Evolutionary conservation across 2,329 filamentous ascomycete genomes (phyloP), one percentile per base, ranked within the genome.

Genomic region (Exophiala viscosa): DNA sequence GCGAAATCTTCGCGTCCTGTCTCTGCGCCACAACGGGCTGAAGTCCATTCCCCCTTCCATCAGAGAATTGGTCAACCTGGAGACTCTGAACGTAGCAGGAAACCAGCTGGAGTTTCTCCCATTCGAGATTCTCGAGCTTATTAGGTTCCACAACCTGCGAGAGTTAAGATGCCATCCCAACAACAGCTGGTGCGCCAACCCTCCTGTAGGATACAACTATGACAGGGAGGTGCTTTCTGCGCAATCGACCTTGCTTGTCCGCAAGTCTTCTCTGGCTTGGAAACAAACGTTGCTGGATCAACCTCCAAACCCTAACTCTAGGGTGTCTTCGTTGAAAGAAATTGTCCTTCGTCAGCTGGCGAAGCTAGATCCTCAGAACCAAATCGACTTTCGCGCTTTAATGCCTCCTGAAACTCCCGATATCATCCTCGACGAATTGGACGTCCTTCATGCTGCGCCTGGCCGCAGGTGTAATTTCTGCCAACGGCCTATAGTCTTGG

Each of bases 1-100:
- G 8, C 61, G 57, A 17, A 66, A 67, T 34, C 63, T 76, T 13
- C 69, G 67, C 28, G 69, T 74, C 3, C 66, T 77, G 8, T 76
- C 73, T 59, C 56, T 77, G 42, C 72, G 74, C 2, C 70, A 72
- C 45, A 77, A 77, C 63, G 68, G 73, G 42, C 64, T 77, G 5
- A 66, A 62, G 0, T 66, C 69, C 18, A 66, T 77, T 17, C 73
- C 73, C 1, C 58, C 67, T 8, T 65, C 69, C 0, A 74, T 77
- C 33, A 60, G 68, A 42, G 70, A 66, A 44, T 60, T 77, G 46
- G 69, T 63, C 7, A 67, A 67, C 40, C 62, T 77, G 36, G 67
- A 72, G 61, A 69, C 71, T 20, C 59, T 76, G n/a, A 76, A 76
- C 34, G 56, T 77, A 18, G 69, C 71, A 1, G 69, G 70, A 28